Evolutionary conservation across 148 eudicot species (phyloP).

Genomic region (Spergularia marina): DNA sequence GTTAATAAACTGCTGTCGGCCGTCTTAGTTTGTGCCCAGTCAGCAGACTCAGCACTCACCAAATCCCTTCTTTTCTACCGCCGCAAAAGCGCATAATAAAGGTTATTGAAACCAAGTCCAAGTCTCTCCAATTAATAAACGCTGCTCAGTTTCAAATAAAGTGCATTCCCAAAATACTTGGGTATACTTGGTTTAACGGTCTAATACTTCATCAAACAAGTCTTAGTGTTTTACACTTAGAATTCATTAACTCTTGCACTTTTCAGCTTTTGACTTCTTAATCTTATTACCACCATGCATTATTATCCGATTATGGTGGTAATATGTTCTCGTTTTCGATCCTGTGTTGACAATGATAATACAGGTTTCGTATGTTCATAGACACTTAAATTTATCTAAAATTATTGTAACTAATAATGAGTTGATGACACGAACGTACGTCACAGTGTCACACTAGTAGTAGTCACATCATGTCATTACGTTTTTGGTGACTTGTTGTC

Average conservation of each 20-base stretch:
- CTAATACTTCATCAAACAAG: not conserved
- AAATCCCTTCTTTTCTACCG: not conserved
- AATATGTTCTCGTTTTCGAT: too few species aligned
- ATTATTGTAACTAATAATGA: too few species aligned
- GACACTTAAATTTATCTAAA: too few species aligned
- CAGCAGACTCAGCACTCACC: not conserved
- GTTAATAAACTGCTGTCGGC: not conserved
- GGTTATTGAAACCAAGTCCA: not conserved
- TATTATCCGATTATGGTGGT: too few species aligned
- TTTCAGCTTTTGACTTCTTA: slow-evolving; percentile 12
- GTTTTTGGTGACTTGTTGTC: too few species aligned
- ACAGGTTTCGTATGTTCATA: too few species aligned
- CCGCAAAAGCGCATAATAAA: slow-evolving; percentile 15
- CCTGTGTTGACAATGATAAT: too few species aligned
- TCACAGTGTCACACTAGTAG: too few species aligned
- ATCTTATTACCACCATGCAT: not conserved
- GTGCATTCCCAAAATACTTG: not conserved
- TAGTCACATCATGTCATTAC: too few species aligned
- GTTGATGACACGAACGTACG: too few species aligned
- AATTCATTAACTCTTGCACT: not conserved
- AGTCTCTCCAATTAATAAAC: not conserved
- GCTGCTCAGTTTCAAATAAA: not conserved
- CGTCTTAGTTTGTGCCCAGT: not conserved
- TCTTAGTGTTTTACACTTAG: too few species aligned
- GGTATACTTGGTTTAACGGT: not conserved